Percentiles rank a stretch among this genome's conserved stretches.
Conservation (phyloP, 2,329 filamentous ascomycete genomes). For the Fusarium metavorans region DNA sequence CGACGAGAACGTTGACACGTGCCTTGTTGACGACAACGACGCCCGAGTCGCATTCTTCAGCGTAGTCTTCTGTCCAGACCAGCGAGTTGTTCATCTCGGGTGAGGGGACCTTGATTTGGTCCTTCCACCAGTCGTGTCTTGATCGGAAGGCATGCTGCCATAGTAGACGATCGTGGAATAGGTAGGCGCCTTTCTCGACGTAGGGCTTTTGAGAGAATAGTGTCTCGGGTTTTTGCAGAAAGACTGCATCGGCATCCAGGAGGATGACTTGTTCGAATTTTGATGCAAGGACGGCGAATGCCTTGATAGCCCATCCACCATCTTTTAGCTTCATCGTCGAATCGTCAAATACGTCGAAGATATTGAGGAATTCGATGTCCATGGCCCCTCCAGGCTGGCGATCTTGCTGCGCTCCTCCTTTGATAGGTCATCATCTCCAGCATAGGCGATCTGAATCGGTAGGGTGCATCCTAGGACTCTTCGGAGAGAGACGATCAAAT, state of each 20-base stretch:
- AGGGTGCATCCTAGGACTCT: slow-evolving; percentile 42
- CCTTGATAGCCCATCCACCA: slow-evolving; percentile 54
- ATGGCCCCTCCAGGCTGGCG: neutral
- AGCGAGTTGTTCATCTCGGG: slow-evolving; percentile 48
- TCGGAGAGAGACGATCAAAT: slow-evolving; percentile 48
- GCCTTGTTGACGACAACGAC: slow-evolving; percentile 56
- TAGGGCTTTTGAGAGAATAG: slow-evolving; percentile 48
- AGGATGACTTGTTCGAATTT: slow-evolving; percentile 53
- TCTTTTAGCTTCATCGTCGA: slow-evolving; percentile 42
- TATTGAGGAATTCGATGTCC: slow-evolving; percentile 47
- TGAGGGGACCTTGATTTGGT: slow-evolving; percentile 50
- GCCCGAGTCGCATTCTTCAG: slow-evolving; percentile 57
- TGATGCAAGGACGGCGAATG: slow-evolving; percentile 53
- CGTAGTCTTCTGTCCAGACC: slow-evolving; percentile 53
- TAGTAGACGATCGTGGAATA: slow-evolving; percentile 56
- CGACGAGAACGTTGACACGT: slow-evolving; percentile 49
- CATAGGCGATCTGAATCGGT: slow-evolving; percentile 52
- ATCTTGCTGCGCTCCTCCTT: slow-evolving; percentile 39
- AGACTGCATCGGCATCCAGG: slow-evolving; percentile 54
- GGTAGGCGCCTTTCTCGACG: slow-evolving; percentile 47
- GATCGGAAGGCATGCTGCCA: slow-evolving; percentile 49
- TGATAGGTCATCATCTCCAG: slow-evolving; percentile 49
- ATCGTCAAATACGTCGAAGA: slow-evolving; percentile 49
- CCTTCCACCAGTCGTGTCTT: slow-evolving; percentile 51
- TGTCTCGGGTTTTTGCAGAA: slow-evolving; percentile 50